Base-by-base conservation (phyloP, 2,329 filamentous ascomycete species). In the Lomentospora prolificans region DNA sequence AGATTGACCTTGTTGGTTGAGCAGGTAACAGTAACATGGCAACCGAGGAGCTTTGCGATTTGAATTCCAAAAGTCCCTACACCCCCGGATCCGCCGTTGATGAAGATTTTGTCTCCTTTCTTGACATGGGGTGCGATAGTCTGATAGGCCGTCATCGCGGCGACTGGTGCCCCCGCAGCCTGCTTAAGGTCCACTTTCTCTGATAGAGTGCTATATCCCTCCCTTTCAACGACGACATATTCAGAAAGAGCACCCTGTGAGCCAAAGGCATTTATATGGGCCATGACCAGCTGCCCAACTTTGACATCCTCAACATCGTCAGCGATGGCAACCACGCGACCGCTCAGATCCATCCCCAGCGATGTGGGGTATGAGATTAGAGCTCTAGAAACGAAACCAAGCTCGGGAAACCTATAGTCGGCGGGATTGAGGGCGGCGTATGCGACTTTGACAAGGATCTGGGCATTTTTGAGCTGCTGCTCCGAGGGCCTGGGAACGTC, bases 71-170 rank as follows among this genome's bases (percentile, higher is more conserved):
- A 85, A 0, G 77, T 74, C 1, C 85, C 85, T 1, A 75, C 77
- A 1, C 84, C 85, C 1, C 85, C 85, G 0, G 78, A 81, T 0
- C 82, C 82, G 4, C 82, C 83, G 58, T 86, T 86, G 64, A 87
- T 77, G 58, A 87, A 82, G 10, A 87, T 72, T 61, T 74, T 77
- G 54, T 79, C 74, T n/a, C 80, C 80, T 3, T 59, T 58, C 53
- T 72, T 72, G 56, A 78, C 72, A 57, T 75, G 67, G 2, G 72
- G 72, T 44, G 41, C 66, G 28, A 80, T 70, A 46, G 66, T 67
- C 63, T 78, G 74, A 57, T 76, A 75, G 4, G 76, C 77, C 3
- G 76, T 78, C 59, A 78, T 61, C 0, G 66, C 75, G 0, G 74
- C 74, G 2, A 76, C 72, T 2, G 70, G 70, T 0, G 72, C 61